Evolutionary conservation across 2,329 filamentous ascomycete species (phyloP), one percentile per base, ranked within the genome.

Genomic region (Alternaria consortialis): DNA sequence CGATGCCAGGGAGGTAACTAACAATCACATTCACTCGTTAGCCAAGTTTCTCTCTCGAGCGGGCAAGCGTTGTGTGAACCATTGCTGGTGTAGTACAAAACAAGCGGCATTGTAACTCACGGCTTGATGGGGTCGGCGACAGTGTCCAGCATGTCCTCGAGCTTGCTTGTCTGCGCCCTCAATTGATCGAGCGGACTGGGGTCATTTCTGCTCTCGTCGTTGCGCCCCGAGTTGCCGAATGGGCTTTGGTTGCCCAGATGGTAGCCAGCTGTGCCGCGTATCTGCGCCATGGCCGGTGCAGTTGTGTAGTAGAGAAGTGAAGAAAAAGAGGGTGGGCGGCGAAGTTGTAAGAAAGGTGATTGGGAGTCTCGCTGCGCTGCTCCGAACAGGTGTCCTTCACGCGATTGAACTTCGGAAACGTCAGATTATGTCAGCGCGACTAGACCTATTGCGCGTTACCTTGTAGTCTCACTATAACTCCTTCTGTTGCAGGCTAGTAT

Each of bases 161-260:
- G 94, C 86, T 97, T 98, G 90, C 92, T 97, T 53, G 95, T 99
- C 81, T 98, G 94, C 80, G 93, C 88, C 67, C 95, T 87, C 77
- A 99, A 93, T 73, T 92, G 87, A 80, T 97, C 95, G 71, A 99
- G 87, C 59, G 91, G 89, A 79, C 88, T 92, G 50, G 90, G 87
- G 73, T 93, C 90, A 76, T 85, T 87, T 59, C 84, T 87, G 60
- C 85, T 87, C 42, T 69, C 73, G 69, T 90, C 86, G 69, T 79
- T 82, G 67, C 82, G 84, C 73, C 83, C 85, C 61, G 84, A 84
- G 48, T 85, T 87, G 66, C 87, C 89, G 74, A 93, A 94, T 66
- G 89, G 87, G 75, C 88, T 89, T 74, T 89, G 88, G 79, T 89
- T 87, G 74, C 90, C 90, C 78, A 95, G 87, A 82, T 94, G 92